Evolutionary conservation across 1,284 basidiomycete genomes (phyloP).

Genomic region (Leccinum angustisporum): DNA sequence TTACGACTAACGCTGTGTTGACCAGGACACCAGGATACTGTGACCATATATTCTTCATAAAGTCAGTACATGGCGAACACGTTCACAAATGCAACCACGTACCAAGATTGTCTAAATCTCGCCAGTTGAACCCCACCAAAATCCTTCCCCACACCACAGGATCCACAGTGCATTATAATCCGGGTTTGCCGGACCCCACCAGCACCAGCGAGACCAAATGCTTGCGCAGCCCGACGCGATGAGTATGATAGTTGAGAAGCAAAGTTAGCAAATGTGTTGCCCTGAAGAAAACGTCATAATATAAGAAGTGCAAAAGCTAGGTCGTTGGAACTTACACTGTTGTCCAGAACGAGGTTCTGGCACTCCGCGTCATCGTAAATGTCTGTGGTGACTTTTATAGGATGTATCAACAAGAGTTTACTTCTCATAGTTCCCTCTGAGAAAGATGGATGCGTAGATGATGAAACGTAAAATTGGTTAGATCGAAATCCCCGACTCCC

Average conservation of each 20-base stretch:
- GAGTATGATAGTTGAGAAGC: conserved; percentile 60
- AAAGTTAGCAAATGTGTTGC: conserved; percentile 66
- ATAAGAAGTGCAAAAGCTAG: neutral
- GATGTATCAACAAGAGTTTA: conserved; percentile 8
- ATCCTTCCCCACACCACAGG: conserved; percentile 35
- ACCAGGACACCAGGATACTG: conserved; percentile 6
- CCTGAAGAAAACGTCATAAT: conserved; percentile 37
- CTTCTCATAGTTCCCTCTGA: no score
- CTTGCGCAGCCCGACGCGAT: conserved; percentile 63
- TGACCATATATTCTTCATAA: conserved; percentile 9
- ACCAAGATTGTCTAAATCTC: conserved; percentile 16
- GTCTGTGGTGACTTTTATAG: conserved; percentile 68
- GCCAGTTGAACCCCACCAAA: conserved; percentile 30
- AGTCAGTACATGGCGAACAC: neutral
- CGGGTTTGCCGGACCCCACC: conserved; percentile 67
- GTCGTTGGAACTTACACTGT: conserved; percentile 52
- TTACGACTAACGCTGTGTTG: neutral
- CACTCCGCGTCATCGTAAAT: conserved; percentile 78
- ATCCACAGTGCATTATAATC: conserved; percentile 56
- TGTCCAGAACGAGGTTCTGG: conserved; percentile 76
- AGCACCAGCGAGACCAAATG: conserved; percentile 60
- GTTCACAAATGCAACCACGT: conserved; percentile 6
- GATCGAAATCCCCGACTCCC: no score
- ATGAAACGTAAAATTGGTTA: no score
- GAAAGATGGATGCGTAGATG: no score